Evolutionary conservation across 2,329 filamentous ascomycete genomes (phyloP).

Genomic region (Waltergamsia citrina): DNA sequence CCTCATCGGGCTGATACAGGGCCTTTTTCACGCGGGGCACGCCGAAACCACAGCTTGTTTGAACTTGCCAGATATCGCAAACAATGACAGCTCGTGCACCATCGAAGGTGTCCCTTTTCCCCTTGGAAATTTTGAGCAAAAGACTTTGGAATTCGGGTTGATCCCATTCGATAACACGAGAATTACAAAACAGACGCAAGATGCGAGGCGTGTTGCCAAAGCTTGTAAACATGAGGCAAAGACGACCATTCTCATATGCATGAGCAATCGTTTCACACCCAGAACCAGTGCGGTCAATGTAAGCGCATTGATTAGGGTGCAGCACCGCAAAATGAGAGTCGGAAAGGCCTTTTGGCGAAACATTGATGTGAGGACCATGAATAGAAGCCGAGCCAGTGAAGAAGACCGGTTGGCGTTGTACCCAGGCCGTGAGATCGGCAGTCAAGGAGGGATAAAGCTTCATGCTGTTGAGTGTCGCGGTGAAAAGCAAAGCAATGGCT

Average conservation of each 20-base stretch:
- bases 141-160: slow-evolving; percentile 35
- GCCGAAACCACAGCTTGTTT: slow-evolving; percentile 57
- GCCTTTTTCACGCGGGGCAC: slow-evolving; percentile 43
- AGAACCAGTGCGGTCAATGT: slow-evolving; percentile 66
- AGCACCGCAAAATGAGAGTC: slow-evolving; percentile 54
- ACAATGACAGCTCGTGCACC: slow-evolving; percentile 52
- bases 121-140: slow-evolving; percentile 31
- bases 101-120: slow-evolving; percentile 24
- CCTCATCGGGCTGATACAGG: slow-evolving; percentile 19
- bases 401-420: slow-evolving; percentile 60
- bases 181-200: slow-evolving; percentile 52
- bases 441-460: slow-evolving; percentile 48
- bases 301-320: slow-evolving; percentile 49
- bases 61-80: slow-evolving; percentile 53
- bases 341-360: slow-evolving; percentile 65
- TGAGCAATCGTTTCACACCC: slow-evolving; percentile 71
- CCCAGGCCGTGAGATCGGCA: slow-evolving; percentile 50
- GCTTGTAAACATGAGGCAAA: slow-evolving; percentile 66
- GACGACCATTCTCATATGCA: slow-evolving; percentile 65
- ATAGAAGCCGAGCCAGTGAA: slow-evolving; percentile 66
- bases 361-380: slow-evolving; percentile 60
- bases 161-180: slow-evolving; percentile 48
- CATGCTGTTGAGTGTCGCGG: slow-evolving; percentile 28
- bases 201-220: slow-evolving; percentile 53
- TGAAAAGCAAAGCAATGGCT: not conserved